phyloP scores from a whole-genome alignment of 2,329 filamentous ascomycete species.

The Claviceps monticola region DNA sequence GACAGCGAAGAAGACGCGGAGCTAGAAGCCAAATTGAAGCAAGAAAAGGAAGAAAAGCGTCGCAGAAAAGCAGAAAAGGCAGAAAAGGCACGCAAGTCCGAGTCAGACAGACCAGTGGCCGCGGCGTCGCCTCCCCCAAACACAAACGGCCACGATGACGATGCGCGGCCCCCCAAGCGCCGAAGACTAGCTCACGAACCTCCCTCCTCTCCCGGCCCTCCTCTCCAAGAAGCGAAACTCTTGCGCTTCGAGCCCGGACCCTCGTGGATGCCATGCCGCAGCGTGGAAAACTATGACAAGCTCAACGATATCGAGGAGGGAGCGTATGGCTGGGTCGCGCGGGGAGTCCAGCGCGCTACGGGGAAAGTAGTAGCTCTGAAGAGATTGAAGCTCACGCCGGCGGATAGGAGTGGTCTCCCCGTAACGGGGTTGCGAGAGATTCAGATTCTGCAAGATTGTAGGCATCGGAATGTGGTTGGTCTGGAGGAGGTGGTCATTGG shows the following conservation, averaged over 20 bases:
- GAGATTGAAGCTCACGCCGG: conserved; percentile 75
- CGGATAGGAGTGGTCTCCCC: conserved; percentile 63
- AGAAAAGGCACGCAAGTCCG: conserved; percentile 60
- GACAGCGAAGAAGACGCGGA: conserved; percentile 69
- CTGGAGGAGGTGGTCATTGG: conserved; percentile 77
- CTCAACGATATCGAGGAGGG: conserved; percentile 97
- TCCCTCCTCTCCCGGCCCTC: too few species aligned
- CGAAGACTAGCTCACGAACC: conserved; percentile 38
- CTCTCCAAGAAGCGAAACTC: conserved; percentile 31
- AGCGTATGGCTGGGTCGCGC: conserved; percentile 86
- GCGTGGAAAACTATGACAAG: conserved; percentile 78
- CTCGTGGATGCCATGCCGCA: conserved; percentile 56
- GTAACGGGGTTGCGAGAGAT: conserved; percentile 92
- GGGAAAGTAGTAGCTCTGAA: conserved; percentile 83
- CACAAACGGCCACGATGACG: conserved; percentile 13
- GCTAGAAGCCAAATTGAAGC: conserved; percentile 56
- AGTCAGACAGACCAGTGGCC: conserved; percentile 29
- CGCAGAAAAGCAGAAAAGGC: conserved; percentile 71
- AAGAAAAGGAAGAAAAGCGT: conserved; percentile 82
- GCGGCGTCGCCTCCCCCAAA: neutral
- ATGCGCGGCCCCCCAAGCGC: conserved; percentile 44
- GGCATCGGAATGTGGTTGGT: conserved; percentile 69
- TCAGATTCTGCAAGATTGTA: conserved; percentile 69
- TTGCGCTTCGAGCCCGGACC: conserved; percentile 53
- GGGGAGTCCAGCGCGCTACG: conserved; percentile 60